Conservation (phyloP, 345 rosid genomes). For the Eucalyptus marginata region DNA sequence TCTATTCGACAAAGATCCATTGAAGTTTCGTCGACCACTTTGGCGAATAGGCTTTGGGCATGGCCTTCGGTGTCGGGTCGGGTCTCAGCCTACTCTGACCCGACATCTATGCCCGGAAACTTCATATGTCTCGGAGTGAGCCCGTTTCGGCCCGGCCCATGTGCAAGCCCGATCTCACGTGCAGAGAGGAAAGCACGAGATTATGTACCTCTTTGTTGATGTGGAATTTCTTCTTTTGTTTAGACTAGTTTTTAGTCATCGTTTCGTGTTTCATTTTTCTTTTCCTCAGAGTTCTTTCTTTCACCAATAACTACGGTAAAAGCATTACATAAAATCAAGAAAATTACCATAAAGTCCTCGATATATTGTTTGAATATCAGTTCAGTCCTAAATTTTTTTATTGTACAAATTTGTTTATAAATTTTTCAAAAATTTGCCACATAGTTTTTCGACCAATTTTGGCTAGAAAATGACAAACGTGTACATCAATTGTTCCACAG, state of each 20-base stretch:
- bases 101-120: background rate
- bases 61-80: background rate
- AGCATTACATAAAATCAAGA: accelerated
- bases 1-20: background rate
- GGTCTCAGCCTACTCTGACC: background rate
- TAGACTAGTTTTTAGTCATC: background rate
- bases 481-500: accelerated
- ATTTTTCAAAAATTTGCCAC: accelerated
- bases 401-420: background rate
- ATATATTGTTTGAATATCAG: accelerated
- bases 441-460: background rate
- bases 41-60: background rate
- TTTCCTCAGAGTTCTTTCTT: background rate
- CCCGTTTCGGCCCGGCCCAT: background rate
- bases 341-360: accelerated
- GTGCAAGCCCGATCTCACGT: background rate
- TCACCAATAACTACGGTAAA: accelerated
- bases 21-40: background rate
- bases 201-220: background rate
- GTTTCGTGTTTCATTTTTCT: background rate
- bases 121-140: accelerated
- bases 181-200: background rate
- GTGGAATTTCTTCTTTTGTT: background rate
- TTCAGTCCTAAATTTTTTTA: accelerated
- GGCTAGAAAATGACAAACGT: accelerated